These are phyloP conservation scores for Geranomyces michiganensis DNA, from an alignment of 192 early-diverging fungal species.

Conservation along the genomic window DNA sequence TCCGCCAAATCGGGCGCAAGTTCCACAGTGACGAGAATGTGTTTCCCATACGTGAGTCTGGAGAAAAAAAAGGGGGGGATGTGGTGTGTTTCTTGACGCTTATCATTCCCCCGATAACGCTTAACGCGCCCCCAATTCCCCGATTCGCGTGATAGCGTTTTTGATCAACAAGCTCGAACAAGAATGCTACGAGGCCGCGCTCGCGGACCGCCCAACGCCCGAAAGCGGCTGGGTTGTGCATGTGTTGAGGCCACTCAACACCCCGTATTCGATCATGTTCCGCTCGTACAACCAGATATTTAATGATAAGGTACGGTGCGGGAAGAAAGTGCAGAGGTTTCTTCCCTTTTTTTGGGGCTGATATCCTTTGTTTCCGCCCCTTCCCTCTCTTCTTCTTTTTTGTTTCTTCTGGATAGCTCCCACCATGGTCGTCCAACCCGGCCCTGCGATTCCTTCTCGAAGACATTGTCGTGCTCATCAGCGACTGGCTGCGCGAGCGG, in stretches of 20 bases:
- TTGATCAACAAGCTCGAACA: slow-evolving; percentile 35
- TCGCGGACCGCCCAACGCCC: neutral
- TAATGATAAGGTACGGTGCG: slow-evolving; percentile 42
- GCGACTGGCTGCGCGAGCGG: slow-evolving; percentile 30
- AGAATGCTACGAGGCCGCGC: slow-evolving; percentile 7
- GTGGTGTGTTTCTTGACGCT: no score
- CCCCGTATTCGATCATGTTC: slow-evolving; percentile 29
- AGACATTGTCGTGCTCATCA: slow-evolving; percentile 35
- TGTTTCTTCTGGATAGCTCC: slow-evolving; percentile 10
- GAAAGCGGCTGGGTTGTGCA: slow-evolving; percentile 34
- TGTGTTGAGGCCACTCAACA: slow-evolving; percentile 1
- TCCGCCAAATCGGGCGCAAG: slow-evolving; percentile 29
- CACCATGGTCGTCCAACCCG: slow-evolving; percentile 34
- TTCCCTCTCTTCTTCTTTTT: neutral
- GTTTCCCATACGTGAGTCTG: slow-evolving; percentile 40
- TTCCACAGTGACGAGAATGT: slow-evolving; percentile 41
- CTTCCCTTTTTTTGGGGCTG: no score
- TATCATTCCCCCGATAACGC: no score
- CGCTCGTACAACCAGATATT: slow-evolving; percentile 32
- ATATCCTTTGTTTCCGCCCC: no score
- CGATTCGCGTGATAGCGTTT: no score
- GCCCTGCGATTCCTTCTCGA: slow-evolving; percentile 27
- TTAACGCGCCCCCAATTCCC: no score
- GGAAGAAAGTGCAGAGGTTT: no score
- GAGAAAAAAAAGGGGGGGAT: no score